Evolutionary conservation across 306 rosid species (phyloP), one percentile per base, ranked within the genome.

Genomic region (Vigna trinervia): DNA sequence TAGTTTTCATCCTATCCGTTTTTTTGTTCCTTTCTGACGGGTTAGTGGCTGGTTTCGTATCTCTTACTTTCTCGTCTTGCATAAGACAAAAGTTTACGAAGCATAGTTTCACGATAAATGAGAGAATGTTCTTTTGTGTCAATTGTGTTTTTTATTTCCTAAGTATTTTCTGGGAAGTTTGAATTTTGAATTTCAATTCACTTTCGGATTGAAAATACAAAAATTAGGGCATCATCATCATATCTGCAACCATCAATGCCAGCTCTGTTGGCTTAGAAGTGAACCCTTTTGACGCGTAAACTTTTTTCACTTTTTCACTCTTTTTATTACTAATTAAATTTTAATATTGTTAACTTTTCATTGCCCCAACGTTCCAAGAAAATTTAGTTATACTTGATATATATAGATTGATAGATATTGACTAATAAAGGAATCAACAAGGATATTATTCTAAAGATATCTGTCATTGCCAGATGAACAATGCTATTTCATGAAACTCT

Each of bases 381-480:
- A 51, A 26, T 30, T 30, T 30, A 30, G 32, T 30, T 30, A 30
- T 30, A 4, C 32, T 30, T 30, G 32, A 30, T 30, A 30, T 30
- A 30, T 3, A 30, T 30, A 30, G 32, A 30, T 30, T 30, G 32
- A 4, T 30, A 30, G 32, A 30, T 30, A 30, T 0, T 30, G 32
- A 30, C 32, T 30, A 30, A 30, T 30, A 30, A 30, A 30, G 32
- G 32, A 30, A 30, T 30, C 32, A 30, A 30, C 32, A 30, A 30
- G 28, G 28, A 26, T 26, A 26, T 26, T 26, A 26, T 26, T 26
- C 28, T 26, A 26, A 26, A 2, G 28, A 26, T 26, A 26, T 26
- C 38, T 32, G 72, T 1, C 38, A 75, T 36, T 65, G 56, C 54
- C 66, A 51, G 32, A 52, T 23, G 46, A 50, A 52, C 64, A 75